Evolutionary conservation across 305 asterid species (phyloP).

Genomic region (Withania somnifera): DNA sequence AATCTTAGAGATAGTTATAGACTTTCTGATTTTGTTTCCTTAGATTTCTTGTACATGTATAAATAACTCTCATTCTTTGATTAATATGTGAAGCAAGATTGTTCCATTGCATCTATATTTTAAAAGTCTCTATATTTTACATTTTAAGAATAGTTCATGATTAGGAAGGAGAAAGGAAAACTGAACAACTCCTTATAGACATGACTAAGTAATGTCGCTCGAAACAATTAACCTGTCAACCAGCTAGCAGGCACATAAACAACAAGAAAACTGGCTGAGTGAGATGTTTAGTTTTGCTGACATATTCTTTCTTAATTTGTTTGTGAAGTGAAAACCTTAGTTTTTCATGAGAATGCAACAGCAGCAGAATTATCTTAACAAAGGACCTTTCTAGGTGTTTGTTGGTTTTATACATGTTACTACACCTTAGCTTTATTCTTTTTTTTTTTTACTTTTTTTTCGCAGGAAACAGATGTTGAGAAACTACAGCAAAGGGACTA

Average conservation of each 20-base stretch:
- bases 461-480: slow-evolving; percentile 93
- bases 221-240: not conserved
- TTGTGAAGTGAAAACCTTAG: not conserved
- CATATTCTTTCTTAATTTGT: not conserved
- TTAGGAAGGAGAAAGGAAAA: not conserved
- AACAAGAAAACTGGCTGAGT: not conserved
- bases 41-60: too few species aligned
- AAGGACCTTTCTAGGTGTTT: not conserved
- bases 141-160: not conserved
- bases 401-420: not conserved
- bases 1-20: too few species aligned
- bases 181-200: not conserved
- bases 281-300: not conserved
- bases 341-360: not conserved
- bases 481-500: slow-evolving; percentile 94
- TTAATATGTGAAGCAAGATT: too few species aligned
- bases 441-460: slow-evolving; percentile 8
- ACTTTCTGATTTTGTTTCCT: too few species aligned
- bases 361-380: not conserved
- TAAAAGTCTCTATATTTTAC: too few species aligned
- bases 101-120: too few species aligned
- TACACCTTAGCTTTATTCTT: slow-evolving; percentile 9
- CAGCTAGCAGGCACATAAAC: not conserved
- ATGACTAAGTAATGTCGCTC: not conserved
- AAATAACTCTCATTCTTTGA: too few species aligned